These are phyloP conservation scores for Hypomyces rosellus DNA, from an alignment of 2,329 filamentous ascomycete species.

Conservation along the genomic window DNA sequence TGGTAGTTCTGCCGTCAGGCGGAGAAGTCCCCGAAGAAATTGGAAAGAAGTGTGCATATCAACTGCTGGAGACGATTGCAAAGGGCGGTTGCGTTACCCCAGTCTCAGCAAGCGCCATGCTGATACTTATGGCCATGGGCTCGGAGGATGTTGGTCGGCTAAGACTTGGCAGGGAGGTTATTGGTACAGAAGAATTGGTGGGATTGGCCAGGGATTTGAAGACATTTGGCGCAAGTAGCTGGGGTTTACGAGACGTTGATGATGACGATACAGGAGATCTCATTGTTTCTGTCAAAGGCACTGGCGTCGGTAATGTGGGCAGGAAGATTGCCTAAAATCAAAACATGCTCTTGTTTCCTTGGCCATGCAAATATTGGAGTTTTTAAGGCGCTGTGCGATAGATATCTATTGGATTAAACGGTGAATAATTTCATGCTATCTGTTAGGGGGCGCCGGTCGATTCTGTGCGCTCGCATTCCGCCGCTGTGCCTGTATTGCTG, in stretches of 20 bases:
- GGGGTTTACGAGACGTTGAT: constrained; percentile 75
- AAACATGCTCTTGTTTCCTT: background rate
- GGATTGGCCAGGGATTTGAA: constrained; percentile 76
- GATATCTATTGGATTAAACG: background rate
- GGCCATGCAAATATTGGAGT: background rate
- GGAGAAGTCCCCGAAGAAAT: constrained; percentile 86
- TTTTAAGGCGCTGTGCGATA: background rate
- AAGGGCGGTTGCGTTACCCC: constrained; percentile 75
- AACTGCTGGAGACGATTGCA: constrained; percentile 76
- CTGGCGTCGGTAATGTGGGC: constrained; percentile 89
- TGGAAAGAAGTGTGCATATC: constrained; percentile 79
- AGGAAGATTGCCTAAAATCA: constrained; percentile 65
- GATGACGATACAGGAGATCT: constrained; percentile 65
- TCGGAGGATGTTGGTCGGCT: constrained; percentile 90
- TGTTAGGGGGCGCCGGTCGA: constrained; percentile 12
- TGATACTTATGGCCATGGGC: constrained; percentile 96
- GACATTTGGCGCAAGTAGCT: constrained; percentile 83
- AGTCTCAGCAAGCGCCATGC: constrained; percentile 64
- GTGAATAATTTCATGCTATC: constrained; percentile 12
- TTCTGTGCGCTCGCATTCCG: constrained; percentile 27
- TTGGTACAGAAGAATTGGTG: constrained; percentile 75
- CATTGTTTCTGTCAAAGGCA: constrained; percentile 84
- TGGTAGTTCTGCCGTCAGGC: constrained; percentile 66
- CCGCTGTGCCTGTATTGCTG: constrained; percentile 42
- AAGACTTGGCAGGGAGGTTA: constrained; percentile 70